Conservation (phyloP, 2,329 filamentous ascomycete species). For the Cercospora canescens region DNA sequence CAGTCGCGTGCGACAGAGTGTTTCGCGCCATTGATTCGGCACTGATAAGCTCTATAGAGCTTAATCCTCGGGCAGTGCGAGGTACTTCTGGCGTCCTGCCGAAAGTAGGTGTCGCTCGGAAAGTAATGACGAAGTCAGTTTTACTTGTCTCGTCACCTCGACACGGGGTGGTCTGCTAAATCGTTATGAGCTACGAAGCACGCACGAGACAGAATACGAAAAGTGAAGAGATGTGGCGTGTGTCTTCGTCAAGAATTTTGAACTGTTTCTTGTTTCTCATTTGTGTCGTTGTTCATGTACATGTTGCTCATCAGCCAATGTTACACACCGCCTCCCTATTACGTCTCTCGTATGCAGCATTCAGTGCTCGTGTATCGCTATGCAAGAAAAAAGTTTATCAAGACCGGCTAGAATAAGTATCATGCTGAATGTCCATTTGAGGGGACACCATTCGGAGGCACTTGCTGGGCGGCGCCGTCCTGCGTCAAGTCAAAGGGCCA, state of each 20-base stretch:
- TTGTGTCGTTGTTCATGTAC: neutral
- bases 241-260: neutral
- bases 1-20: neutral
- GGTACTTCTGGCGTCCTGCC: constrained; percentile 1
- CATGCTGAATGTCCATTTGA: neutral
- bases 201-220: neutral
- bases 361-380: neutral
- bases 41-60: constrained; percentile 12
- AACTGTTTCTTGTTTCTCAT: neutral
- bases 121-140: neutral
- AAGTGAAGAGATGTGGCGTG: neutral
- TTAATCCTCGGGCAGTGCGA: neutral
- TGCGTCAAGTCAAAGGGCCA: constrained; percentile 36
- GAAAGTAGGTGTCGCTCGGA: neutral
- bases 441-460: constrained; percentile 10
- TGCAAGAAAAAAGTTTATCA: neutral
- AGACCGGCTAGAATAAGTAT: neutral
- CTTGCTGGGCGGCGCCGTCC: constrained; percentile 13
- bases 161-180: neutral
- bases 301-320: neutral
- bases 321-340: neutral
- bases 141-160: neutral
- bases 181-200: too few relatives aligned
- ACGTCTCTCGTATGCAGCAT: neutral
- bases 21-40: neutral